Evolutionary conservation across 1,139 yeast species (phyloP), one percentile per base, ranked within the genome.

Genomic region (Candida tunisiensis): DNA sequence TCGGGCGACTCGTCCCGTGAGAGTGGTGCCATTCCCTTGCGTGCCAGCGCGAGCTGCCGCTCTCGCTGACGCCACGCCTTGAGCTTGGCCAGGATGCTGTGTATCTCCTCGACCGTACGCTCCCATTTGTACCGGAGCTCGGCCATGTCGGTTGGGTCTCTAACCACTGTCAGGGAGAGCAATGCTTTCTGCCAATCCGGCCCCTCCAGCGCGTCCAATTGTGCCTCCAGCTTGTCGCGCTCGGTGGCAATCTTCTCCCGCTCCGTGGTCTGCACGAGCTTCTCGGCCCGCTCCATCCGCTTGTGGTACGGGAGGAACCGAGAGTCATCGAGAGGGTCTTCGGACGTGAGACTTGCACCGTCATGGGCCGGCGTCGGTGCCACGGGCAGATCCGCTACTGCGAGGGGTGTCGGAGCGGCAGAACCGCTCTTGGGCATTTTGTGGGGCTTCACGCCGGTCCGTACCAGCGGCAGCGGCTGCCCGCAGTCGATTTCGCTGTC

Each of bases 231-330:
- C 34, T 55, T 62, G 40, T 60, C 74, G 8, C 68, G 58, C 31
- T 72, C 80, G 13, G 56, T 47, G 28, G 57, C 47, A 13, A 67
- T 57, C 32, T 62, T 56, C 29, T 57, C 60, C 5, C 69, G 48
- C 40, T 78, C 92, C 14, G 62, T 56, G 34, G 64, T 65, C 20
- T 67, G 60, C 67, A 74, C 68, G 22, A 67, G 59, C 30, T 62
- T 62, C 43, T 78, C 92, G 32, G 72, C 75, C 29, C 69, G 67
- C 34, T 64, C 67, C 78, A 74, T 72, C 25, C 63, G 56, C 24
- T 62, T 58, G 44, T 75, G 85, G 39, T 69, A 73, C 1, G 54
- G 39, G 2, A 44, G 44, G 40, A 61, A 77, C 1, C 52, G 25
- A 0, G 49, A 51, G 33, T 71, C 77, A 0, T 47, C 37, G 11